Evolutionary conservation across 2,329 filamentous ascomycete genomes (phyloP), one percentile per base, ranked within the genome.

Genomic region (Sphaerostilbella broomeana): DNA sequence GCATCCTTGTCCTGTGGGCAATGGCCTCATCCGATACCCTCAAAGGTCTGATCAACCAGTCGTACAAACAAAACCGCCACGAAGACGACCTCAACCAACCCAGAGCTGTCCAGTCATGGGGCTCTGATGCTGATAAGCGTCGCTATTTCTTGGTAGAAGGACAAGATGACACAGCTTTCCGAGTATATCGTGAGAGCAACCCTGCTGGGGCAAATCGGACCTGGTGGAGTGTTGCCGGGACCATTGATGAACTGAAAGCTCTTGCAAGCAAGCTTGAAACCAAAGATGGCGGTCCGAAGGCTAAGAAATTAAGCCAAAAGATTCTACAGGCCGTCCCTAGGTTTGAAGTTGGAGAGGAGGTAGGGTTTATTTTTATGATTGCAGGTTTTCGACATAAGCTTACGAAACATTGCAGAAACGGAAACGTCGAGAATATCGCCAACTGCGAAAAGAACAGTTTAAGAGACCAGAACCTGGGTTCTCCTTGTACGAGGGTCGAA

Each of bases 81-180:
- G 86, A 88, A 49, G 75, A 81, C 51, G 79, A 83, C 49, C 59
- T 77, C 32, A 95, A 95, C 58, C 87, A 95, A 51, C 84, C 89
- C 7, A 71, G 94, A 24, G 89, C 87, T 1, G 85, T 95, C 31
- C 88, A 94, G 57, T 80, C 87, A 4, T 95, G 89, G 89, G 89
- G 89, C 7, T 75, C 78, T 10, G 89, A 95, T 59, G 86, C 85
- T 48, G 81, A 95, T 52, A 94, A 92, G 68, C 81, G 92, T 40
- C 81, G 88, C 44, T 98, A 97, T 63, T 98, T 84, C 68, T 70
- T 98, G 33, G 77, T 98, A 46, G 92, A 98, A 63, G 92, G 92
- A 10, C 77, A 86, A 50, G 90, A 97, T 52, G 89, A 98, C 61
- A 97, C 90, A 4, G 77, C 84, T 46, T 98, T 98, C 62, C 79